Evolutionary conservation across 768 basidiomycete genomes (phyloP).

Genomic region (Termitomyces sp.): DNA sequence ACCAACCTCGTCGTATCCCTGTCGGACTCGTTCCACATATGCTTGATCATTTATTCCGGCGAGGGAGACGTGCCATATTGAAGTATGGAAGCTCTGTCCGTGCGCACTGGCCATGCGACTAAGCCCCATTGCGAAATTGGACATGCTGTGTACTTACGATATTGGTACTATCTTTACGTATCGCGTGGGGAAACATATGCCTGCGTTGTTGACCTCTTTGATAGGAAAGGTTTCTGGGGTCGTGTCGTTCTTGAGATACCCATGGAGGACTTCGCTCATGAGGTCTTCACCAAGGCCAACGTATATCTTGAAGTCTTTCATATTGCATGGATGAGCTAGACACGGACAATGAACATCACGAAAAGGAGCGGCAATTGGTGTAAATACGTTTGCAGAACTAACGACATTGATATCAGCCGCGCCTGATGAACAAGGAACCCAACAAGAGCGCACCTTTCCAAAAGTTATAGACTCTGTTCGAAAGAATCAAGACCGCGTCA

Average conservation of each 20-base stretch:
- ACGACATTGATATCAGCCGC: not conserved
- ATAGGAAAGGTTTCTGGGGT: constrained; percentile 61
- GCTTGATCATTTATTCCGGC: constrained; percentile 51
- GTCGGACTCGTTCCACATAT: constrained; percentile 50
- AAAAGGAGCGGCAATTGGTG: not conserved
- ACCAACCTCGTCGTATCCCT: constrained; percentile 60
- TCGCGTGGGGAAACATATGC: constrained; percentile 56
- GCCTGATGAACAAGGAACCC: not conserved
- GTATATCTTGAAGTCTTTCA: constrained; percentile 77
- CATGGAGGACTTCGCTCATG: constrained; percentile 63
- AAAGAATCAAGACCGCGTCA: not conserved
- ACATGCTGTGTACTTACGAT: constrained; percentile 40
- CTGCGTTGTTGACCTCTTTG: constrained; percentile 48
- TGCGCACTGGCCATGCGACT: constrained; percentile 45
- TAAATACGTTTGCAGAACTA: constrained; percentile 40
- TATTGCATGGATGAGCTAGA: constrained; percentile 79
- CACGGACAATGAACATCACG: constrained; percentile 4
- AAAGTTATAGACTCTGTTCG: constrained; percentile 65
- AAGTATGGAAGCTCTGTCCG: constrained; percentile 68
- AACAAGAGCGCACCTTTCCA: constrained; percentile 56
- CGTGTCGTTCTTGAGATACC: constrained; percentile 61
- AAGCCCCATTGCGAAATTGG: not conserved
- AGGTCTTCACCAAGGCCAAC: constrained; percentile 60
- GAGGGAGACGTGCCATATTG: constrained; percentile 71
- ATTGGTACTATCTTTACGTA: constrained; percentile 75